Evolutionary conservation across 805 yeast genomes (phyloP).

Genomic region (Lipomyces yamanashiensis): DNA sequence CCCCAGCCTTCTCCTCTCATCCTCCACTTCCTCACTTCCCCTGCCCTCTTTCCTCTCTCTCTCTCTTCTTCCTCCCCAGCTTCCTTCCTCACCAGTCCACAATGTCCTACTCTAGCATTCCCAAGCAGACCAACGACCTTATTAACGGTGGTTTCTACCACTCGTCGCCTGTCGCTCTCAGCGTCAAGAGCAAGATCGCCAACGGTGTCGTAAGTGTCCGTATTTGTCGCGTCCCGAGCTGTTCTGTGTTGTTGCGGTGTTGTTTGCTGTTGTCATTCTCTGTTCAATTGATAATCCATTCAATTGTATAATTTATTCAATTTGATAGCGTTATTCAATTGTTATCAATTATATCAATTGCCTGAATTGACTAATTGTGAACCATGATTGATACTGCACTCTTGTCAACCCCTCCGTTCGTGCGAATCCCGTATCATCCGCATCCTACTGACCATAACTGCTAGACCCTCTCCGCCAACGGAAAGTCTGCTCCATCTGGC

Average conservation of each 20-base stretch:
- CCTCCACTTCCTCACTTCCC: slow-evolving; percentile 2
- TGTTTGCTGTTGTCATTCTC: too few species aligned
- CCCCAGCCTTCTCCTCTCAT: slow-evolving; percentile 7
- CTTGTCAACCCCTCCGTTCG: too few species aligned
- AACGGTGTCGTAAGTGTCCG: slow-evolving; percentile 69
- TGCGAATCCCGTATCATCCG: too few species aligned
- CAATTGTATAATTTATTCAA: too few species aligned
- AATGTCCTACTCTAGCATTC: slow-evolving; percentile 88
- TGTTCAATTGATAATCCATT: too few species aligned
- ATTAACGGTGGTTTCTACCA: slow-evolving; percentile 93
- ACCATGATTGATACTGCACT: too few species aligned
- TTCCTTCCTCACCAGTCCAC: slow-evolving; percentile 27
- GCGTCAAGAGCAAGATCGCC: slow-evolving; percentile 90
- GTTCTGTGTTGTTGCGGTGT: background rate
- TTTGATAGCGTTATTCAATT: too few species aligned
- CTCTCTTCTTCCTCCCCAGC: background rate
- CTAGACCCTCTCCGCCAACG: slow-evolving; percentile 80
- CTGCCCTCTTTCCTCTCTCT: background rate
- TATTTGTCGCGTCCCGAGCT: background rate
- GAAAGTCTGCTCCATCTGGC: slow-evolving; percentile 79
- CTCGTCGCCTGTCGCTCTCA: slow-evolving; percentile 81
- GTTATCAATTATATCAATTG: too few species aligned
- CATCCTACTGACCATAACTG: background rate
- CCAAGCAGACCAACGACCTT: slow-evolving; percentile 89
- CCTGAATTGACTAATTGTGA: too few species aligned